Conservation (phyloP, 1,284 basidiomycete genomes). For the Puccinia polysora region DNA sequence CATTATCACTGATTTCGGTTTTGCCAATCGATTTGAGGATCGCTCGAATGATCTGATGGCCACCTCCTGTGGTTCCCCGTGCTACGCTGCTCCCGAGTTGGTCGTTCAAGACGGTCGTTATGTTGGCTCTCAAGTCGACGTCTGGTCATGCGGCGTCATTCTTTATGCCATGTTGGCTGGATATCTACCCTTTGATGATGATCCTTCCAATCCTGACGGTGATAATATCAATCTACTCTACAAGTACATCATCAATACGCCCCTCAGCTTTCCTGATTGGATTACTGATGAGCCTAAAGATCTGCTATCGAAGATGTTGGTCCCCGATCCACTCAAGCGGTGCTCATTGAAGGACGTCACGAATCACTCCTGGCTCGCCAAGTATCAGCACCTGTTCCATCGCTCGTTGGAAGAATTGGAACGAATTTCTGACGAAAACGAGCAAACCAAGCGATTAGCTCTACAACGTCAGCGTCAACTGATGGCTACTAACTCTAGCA, state of each 20-base stretch:
- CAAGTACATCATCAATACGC: conserved; percentile 97
- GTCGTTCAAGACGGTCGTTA: conserved; percentile 97
- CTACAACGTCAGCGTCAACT: conserved; percentile 61
- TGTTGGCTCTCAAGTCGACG: conserved; percentile 96
- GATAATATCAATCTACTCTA: conserved; percentile 99
- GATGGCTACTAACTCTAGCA: conserved; percentile 28
- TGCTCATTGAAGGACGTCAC: conserved; percentile 71
- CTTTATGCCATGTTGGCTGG: conserved; percentile 99
- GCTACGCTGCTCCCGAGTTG: conserved; percentile 98
- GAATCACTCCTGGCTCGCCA: conserved; percentile 74
- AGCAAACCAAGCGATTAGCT: conserved; percentile 71
- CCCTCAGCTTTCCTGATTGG: conserved; percentile 89
- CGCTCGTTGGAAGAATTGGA: conserved; percentile 74
- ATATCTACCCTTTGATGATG: conserved; percentile 99
- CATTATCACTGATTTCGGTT: conserved; percentile 99
- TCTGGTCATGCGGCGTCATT: conserved; percentile 99
- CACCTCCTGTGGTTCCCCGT: conserved; percentile 93
- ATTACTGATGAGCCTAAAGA: conserved; percentile 73
- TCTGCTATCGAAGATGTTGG: conserved; percentile 75
- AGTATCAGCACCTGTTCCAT: conserved; percentile 65
- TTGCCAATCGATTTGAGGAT: conserved; percentile 94
- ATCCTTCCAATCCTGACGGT: conserved; percentile 95
- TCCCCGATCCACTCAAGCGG: conserved; percentile 70
- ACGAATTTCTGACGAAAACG: conserved; percentile 71
- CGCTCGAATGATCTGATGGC: conserved; percentile 93